Conservation (phyloP, 768 basidiomycete species). For the Suillus sp. region DNA sequence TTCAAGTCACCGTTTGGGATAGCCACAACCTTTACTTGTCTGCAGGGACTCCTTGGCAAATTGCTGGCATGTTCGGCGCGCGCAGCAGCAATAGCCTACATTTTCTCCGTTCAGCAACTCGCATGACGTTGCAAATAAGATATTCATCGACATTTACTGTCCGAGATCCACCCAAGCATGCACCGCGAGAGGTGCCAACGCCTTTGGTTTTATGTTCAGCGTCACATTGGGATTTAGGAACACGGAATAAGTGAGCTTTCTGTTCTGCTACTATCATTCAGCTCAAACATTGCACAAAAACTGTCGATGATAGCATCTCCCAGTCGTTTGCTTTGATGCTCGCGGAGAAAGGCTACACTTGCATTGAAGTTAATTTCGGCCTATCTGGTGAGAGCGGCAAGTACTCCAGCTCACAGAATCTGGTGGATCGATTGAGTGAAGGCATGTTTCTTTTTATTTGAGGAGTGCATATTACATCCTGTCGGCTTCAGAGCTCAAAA, state of each 20-base stretch:
- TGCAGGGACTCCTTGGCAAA: neutral
- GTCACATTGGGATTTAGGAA: conserved; percentile 44
- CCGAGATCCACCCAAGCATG: conserved; percentile 40
- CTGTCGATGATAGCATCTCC: conserved; percentile 33
- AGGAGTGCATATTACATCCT: neutral
- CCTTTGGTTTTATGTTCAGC: conserved; percentile 57
- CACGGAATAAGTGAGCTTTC: conserved; percentile 38
- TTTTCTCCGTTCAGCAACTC: neutral
- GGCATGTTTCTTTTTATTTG: neutral
- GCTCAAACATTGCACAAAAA: neutral
- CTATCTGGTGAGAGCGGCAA: conserved; percentile 20
- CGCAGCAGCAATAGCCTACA: neutral
- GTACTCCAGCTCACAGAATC: conserved; percentile 17
- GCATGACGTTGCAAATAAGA: neutral
- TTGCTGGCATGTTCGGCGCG: neutral
- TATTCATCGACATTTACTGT: conserved; percentile 38
- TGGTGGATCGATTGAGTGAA: conserved; percentile 43
- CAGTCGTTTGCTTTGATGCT: conserved; percentile 39
- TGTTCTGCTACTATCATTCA: neutral
- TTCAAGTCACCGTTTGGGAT: neutral
- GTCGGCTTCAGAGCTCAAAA: conserved; percentile 40
- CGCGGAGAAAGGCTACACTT: conserved; percentile 52
- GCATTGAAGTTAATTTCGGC: conserved; percentile 44
- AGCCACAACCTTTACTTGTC: neutral
- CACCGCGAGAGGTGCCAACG: conserved; percentile 51